Evolutionary conservation across 192 early-diverging fungal species (phyloP), one percentile per base, ranked within the genome.

Genomic region (Rhizophagus prolifer): DNA sequence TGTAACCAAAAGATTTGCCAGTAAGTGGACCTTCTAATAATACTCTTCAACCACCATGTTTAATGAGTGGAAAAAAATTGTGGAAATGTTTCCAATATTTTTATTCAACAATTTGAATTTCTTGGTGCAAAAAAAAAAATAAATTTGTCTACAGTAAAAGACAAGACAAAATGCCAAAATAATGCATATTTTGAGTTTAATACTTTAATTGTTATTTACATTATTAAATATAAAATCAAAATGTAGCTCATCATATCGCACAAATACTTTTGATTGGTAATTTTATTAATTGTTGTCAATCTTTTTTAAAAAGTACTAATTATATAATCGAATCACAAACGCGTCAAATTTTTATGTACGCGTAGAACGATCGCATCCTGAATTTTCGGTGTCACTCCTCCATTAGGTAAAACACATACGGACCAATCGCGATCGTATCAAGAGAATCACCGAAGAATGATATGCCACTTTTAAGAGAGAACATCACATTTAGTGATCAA

Each of bases 41-140:
- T 36, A 73, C 34, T 25, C 34, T 59, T 73, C 71, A 73, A 34
- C 61, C 71, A 28, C 71, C 58, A 19, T 72, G 71, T 72, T 50
- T 58, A 30, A 72, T 72, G 34, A 31, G 25, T 10, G 54, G 28
- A 28, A 30, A 28, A 30, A 58, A 30, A 50, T 72, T 30, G 70
- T 72, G 2, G 70, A 47, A 16, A 38, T 47, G 44, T 71, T 71
- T 58, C 36, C 58, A 6, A 23, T 58, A 16, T 71, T 71, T 47
- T 58, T 71, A 9, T 71, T 58, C 54, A 71, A 58, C 28, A 58
- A 71, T 28, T 47, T 71, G 23, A 26, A 28, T 50, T 71, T 2
- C 47, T 47, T 12, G 47, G 34, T 72, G 54, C 30, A 31, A 31
- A 72, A 58, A 72, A 59, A 72, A 72, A 58, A 44, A 44, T 12